Evolutionary conservation across 2,329 filamentous ascomycete genomes (phyloP).

Genomic region (Teratosphaeria zuluensis): DNA sequence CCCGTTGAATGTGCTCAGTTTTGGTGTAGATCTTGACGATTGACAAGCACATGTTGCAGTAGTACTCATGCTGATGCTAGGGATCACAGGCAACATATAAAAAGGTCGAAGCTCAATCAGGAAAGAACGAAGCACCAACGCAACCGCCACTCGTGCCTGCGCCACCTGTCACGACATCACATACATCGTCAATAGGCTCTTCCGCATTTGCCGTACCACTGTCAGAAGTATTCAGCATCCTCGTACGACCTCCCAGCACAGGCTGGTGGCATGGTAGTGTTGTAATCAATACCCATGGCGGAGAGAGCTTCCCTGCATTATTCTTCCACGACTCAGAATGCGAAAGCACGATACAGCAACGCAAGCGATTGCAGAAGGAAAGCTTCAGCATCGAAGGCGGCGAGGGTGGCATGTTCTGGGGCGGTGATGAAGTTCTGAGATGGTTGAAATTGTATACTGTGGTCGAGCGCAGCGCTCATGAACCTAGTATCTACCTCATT

Average conservation of each 20-base stretch:
- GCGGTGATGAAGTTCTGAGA: slow-evolving; percentile 84
- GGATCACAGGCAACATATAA: slow-evolving; percentile 61
- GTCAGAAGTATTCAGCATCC: slow-evolving; percentile 78
- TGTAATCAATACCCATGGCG: slow-evolving; percentile 81
- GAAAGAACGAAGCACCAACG: slow-evolving; percentile 72
- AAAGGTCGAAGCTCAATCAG: slow-evolving; percentile 81
- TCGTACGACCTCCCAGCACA: slow-evolving; percentile 81
- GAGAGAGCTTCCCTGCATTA: slow-evolving; percentile 86
- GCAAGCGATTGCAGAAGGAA: slow-evolving; percentile 74
- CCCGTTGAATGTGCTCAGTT: neutral
- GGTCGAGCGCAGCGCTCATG: slow-evolving; percentile 74
- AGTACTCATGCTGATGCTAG: neutral
- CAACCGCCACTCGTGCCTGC: slow-evolving; percentile 77
- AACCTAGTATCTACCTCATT: slow-evolving; percentile 83
- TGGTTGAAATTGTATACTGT: slow-evolving; percentile 81
- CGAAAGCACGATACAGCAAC: slow-evolving; percentile 86
- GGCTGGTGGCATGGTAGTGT: slow-evolving; percentile 99
- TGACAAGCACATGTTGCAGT: neutral
- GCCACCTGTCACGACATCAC: slow-evolving; percentile 73
- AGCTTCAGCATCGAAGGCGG: slow-evolving; percentile 55
- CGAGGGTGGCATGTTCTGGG: slow-evolving; percentile 77
- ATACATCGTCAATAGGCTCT: slow-evolving; percentile 59
- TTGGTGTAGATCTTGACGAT: too few species aligned
- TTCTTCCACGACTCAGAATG: slow-evolving; percentile 99
- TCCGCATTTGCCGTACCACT: slow-evolving; percentile 91